A percentile compares a stretch with the other conserved stretches of the same genome.
Evolutionary conservation across 2,329 filamentous ascomycete genomes (phyloP).

Genomic region (Triangularia setosa): DNA sequence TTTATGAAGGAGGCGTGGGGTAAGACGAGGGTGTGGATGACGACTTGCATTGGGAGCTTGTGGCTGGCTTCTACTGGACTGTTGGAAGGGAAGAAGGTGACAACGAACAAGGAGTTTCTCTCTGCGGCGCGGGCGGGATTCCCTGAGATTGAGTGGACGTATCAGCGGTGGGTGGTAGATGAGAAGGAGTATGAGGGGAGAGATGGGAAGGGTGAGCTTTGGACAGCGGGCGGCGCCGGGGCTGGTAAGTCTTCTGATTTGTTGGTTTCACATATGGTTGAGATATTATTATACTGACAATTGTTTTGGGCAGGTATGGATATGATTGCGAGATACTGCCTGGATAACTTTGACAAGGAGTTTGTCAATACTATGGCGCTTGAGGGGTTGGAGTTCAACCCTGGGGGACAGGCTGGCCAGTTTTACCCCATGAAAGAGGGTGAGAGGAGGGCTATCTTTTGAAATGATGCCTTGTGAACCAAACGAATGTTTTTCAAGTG

Average conservation of each 20-base stretch:
- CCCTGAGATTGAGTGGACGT: conserved; percentile 35
- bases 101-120: conserved; percentile 35
- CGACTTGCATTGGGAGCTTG: conserved; percentile 37
- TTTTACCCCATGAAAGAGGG: conserved; percentile 11
- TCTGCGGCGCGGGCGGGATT: conserved; percentile 27
- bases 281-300: background rate
- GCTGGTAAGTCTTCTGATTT: conserved; percentile 29
- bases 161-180: conserved; percentile 38
- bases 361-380: conserved; percentile 19
- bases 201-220: conserved; percentile 32
- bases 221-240: conserved; percentile 37
- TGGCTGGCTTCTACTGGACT: conserved; percentile 37
- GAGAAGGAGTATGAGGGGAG: conserved; percentile 28
- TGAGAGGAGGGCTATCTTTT: background rate
- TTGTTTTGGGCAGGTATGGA: conserved; percentile 15
- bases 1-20: conserved; percentile 36
- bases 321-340: conserved; percentile 22
- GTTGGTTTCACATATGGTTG: background rate
- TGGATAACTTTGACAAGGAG: conserved; percentile 19
- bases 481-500: background rate
- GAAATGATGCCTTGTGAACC: background rate
- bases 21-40: conserved; percentile 32
- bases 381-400: conserved; percentile 15
- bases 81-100: conserved; percentile 36
- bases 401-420: conserved; percentile 10